A percentile compares a stretch with the other conserved stretches of the same genome.
These are phyloP conservation scores for Tardiomyces digboiensis DNA, from an alignment of 1,139 yeast species.

Conservation along the genomic window DNA sequence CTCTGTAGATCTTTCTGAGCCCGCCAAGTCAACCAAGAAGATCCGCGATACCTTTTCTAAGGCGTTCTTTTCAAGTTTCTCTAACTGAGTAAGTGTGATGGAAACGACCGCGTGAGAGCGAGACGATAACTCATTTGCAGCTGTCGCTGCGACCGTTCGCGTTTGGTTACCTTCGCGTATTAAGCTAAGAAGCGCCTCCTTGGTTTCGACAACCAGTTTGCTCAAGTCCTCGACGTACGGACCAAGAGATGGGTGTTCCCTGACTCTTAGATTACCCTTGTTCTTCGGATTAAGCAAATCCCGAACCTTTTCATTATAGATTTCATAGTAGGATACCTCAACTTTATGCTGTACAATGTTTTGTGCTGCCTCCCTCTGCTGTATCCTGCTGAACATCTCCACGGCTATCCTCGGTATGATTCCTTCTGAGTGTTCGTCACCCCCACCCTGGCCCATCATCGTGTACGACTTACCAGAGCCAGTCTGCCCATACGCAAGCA, in stretches of 20 bases:
- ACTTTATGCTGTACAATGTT: constrained; percentile 39
- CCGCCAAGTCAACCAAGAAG: constrained; percentile 74
- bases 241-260: constrained; percentile 40
- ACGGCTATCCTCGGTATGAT: constrained; percentile 72
- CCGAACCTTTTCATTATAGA: constrained; percentile 72
- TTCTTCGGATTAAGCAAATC: constrained; percentile 50
- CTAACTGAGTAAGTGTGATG: constrained; percentile 50
- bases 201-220: constrained; percentile 46
- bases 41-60: constrained; percentile 50
- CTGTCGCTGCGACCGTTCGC: constrained; percentile 76
- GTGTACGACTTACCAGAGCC: constrained; percentile 96
- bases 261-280: constrained; percentile 69
- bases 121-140: constrained; percentile 70
- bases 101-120: constrained; percentile 66
- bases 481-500: constrained; percentile 96
- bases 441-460: constrained; percentile 63
- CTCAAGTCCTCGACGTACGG: constrained; percentile 58
- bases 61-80: constrained; percentile 34
- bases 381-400: constrained; percentile 58
- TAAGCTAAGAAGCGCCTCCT: constrained; percentile 73
- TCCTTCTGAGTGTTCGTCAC: constrained; percentile 48
- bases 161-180: constrained; percentile 42
- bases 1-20: constrained; percentile 73
- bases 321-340: constrained; percentile 77
- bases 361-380: constrained; percentile 56